Conservation (phyloP, 805 yeast genomes). For the Phaffomyces opuntiae region DNA sequence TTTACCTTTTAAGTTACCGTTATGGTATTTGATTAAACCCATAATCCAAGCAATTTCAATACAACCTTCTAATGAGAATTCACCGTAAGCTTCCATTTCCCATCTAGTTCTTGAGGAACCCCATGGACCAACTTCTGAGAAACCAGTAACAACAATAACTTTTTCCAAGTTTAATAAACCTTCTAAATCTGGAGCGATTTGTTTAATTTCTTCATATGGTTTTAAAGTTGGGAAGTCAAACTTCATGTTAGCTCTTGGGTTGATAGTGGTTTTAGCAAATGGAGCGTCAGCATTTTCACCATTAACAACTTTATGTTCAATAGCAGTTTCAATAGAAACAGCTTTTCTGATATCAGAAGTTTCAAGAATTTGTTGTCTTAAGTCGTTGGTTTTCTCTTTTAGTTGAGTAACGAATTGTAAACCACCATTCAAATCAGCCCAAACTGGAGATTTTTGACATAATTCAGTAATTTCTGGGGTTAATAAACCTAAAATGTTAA, state of each 20-base stretch:
- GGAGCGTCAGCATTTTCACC: slow-evolving; percentile 88
- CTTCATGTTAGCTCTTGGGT: slow-evolving; percentile 93
- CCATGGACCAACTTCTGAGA: slow-evolving; percentile 99
- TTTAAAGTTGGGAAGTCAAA: slow-evolving; percentile 89
- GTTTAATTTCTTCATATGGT: slow-evolving; percentile 65
- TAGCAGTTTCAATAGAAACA: slow-evolving; percentile 86
- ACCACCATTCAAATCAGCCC: slow-evolving; percentile 99
- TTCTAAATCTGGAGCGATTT: slow-evolving; percentile 65
- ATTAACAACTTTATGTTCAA: slow-evolving; percentile 73
- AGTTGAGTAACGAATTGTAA: slow-evolving; percentile 88
- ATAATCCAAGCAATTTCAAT: slow-evolving; percentile 99
- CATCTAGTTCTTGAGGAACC: slow-evolving; percentile 98
- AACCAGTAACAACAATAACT: slow-evolving; percentile 94
- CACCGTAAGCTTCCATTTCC: slow-evolving; percentile 97
- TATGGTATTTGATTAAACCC: slow-evolving; percentile 95
- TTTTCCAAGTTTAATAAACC: slow-evolving; percentile 89
- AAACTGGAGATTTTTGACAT: slow-evolving; percentile 90
- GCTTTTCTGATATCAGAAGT: slow-evolving; percentile 92
- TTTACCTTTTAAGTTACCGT: slow-evolving; percentile 82
- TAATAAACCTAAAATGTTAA: slow-evolving; percentile 91
- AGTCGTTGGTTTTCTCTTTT: slow-evolving; percentile 74
- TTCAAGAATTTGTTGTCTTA: slow-evolving; percentile 70
- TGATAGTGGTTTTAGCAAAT: slow-evolving; percentile 65
- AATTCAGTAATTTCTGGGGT: slow-evolving; percentile 77
- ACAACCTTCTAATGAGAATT: slow-evolving; percentile 94